Evolutionary conservation across 2,329 filamentous ascomycete species (phyloP).

Genomic region (Nemania sp.): DNA sequence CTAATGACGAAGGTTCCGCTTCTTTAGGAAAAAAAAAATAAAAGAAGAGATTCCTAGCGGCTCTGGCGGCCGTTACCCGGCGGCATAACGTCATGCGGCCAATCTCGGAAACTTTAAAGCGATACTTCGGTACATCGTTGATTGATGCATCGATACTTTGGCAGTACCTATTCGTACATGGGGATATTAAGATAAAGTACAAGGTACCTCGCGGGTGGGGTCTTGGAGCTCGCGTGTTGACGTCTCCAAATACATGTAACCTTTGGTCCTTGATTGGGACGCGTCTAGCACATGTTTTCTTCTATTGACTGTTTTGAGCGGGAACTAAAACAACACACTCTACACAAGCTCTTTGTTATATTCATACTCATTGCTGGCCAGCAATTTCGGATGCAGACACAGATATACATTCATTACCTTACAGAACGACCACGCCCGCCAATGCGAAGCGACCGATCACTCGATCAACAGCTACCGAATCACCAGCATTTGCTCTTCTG

Average conservation of each 20-base stretch:
- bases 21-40: too few relatives aligned
- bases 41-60: too few relatives aligned
- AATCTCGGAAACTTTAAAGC: too few relatives aligned
- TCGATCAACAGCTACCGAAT: background rate
- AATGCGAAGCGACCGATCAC: background rate
- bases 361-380: background rate
- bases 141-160: too few relatives aligned
- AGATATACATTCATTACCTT: too few relatives aligned
- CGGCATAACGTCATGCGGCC: too few relatives aligned
- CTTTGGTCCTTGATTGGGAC: slow-evolving; percentile 21
- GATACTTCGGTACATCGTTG: too few relatives aligned
- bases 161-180: background rate
- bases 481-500: background rate
- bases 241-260: slow-evolving; percentile 22
- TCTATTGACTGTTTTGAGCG: slow-evolving; percentile 7
- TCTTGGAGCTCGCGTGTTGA: slow-evolving; percentile 15
- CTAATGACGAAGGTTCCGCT: too few relatives aligned
- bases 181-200: background rate
- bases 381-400: too few relatives aligned
- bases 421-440: background rate
- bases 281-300: slow-evolving; percentile 20
- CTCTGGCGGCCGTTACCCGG: too few relatives aligned
- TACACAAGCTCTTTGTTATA: background rate
- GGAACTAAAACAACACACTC: slow-evolving; percentile 5
- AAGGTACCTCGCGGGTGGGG: slow-evolving; percentile 21